Evolutionary conservation across 768 basidiomycete genomes (phyloP).

Genomic region (Boletus tomentosulus): DNA sequence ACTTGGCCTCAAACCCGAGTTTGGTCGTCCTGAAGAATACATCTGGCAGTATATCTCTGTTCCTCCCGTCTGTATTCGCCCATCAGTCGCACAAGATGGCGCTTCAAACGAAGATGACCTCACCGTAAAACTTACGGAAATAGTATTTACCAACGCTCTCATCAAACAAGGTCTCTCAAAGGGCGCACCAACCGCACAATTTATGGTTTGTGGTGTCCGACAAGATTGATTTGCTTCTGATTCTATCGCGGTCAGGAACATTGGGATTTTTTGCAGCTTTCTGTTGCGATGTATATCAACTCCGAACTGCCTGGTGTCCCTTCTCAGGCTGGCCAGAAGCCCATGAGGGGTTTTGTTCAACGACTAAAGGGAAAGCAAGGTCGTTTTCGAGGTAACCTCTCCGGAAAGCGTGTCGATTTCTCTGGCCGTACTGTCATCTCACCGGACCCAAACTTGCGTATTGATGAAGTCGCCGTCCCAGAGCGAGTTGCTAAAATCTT

Average conservation of each 20-base stretch:
- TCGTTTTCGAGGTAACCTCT: conserved; percentile 96
- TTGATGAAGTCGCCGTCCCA: conserved; percentile 98
- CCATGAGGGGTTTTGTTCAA: conserved; percentile 96
- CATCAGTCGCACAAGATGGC: conserved; percentile 95
- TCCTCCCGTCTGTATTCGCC: conserved; percentile 95
- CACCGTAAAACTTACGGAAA: conserved; percentile 95
- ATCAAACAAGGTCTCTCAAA: conserved; percentile 87
- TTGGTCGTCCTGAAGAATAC: conserved; percentile 93
- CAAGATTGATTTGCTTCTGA: conserved; percentile 1
- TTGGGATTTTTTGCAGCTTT: conserved; percentile 96
- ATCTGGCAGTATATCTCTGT: conserved; percentile 99
- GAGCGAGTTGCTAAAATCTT: conserved; percentile 92
- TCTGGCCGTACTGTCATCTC: conserved; percentile 98
- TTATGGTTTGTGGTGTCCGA: conserved; percentile 57
- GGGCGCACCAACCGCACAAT: conserved; percentile 82
- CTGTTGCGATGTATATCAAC: conserved; percentile 97
- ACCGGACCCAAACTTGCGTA: conserved; percentile 96
- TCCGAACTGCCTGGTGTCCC: conserved; percentile 94
- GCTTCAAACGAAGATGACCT: conserved; percentile 98
- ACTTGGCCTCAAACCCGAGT: conserved; percentile 81
- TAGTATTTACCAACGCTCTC: conserved; percentile 89
- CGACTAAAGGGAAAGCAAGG: conserved; percentile 98
- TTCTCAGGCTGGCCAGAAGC: conserved; percentile 82
- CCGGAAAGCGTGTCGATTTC: conserved; percentile 98
- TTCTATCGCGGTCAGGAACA: conserved; percentile 59